phyloP scores from a whole-genome alignment of 257 asterid genomes.

The Solanum chaucha region DNA sequence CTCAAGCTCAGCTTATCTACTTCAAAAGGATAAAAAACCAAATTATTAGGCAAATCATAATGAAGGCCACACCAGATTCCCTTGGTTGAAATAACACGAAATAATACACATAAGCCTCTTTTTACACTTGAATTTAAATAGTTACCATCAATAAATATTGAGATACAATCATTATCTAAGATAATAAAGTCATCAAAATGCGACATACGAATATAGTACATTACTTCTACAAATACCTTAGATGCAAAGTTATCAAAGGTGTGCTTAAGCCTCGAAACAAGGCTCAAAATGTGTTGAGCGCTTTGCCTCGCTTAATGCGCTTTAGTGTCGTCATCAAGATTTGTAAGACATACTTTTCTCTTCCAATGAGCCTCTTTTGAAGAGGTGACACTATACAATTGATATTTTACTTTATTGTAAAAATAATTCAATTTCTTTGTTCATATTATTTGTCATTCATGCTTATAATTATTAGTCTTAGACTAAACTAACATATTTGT shows the following conservation, averaged over 20 bases:
- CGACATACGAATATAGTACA: background rate
- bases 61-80: background rate
- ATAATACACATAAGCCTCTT: background rate
- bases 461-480: background rate
- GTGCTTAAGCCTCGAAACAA: background rate
- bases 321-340: background rate
- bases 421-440: too few species aligned
- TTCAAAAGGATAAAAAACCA: background rate
- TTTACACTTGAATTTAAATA: background rate
- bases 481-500: too few species aligned
- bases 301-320: background rate
- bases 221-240: background rate
- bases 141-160: background rate
- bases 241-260: background rate
- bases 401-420: background rate
- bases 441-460: background rate
- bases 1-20: background rate
- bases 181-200: background rate
- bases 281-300: background rate
- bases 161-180: background rate
- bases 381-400: background rate
- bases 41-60: background rate
- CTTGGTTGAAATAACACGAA: background rate
- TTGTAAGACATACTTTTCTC: background rate
- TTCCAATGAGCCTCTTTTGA: too few species aligned